Evolutionary conservation across 2,329 filamentous ascomycete species (phyloP), one percentile per base, ranked within the genome.

Genomic region (Dothideomycetes sp.): DNA sequence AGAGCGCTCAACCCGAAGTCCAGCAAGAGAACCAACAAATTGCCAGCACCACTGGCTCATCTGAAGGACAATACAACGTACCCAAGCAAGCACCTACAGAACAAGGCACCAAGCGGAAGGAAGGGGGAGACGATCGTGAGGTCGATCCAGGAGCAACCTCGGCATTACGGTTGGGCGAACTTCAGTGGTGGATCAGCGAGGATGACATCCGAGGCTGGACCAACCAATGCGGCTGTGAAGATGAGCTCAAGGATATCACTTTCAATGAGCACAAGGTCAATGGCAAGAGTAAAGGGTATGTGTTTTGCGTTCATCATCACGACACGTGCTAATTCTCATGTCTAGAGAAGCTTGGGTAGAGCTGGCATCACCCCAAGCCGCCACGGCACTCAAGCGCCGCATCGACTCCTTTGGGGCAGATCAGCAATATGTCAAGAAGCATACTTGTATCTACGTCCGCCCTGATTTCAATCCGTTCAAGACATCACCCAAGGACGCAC

Each of bases 201-300:
- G 91, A 98, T 56, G 87, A 96, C 52, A 77, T 98, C 43, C 82
- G 91, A 39, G 84, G 82, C 36, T 95, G 87, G 84, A 72, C 83
- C 17, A 78, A 79, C 49, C 74, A 84, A 49, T 84, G 82, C n/a
- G 76, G 74, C 2, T 84, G 78, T 51, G 91, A 96, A 60, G 74
- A 80, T 32, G 85, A 94, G 54, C 67, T 96, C 13, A 87, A 84
- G 54, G 91, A 96, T 46, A 78, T 98, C 37, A 94, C 88, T 0
- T 98, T 96, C 61, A 95, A 86, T 54, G 91, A 98, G 61, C 91
- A 96, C 64, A 98, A 98, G 60, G 88, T 96, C 33, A 98, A 98
- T 52, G 91, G 91, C 52, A 98, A 98, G 67, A 94, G 86, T 64
- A 95, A 96, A 68, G 89, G 91, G 88, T 94, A 71, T 49, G 78